Evolutionary conservation across 345 rosid species (phyloP), one percentile per base, ranked within the genome.

Genomic region (Lumnitzera racemosa): DNA sequence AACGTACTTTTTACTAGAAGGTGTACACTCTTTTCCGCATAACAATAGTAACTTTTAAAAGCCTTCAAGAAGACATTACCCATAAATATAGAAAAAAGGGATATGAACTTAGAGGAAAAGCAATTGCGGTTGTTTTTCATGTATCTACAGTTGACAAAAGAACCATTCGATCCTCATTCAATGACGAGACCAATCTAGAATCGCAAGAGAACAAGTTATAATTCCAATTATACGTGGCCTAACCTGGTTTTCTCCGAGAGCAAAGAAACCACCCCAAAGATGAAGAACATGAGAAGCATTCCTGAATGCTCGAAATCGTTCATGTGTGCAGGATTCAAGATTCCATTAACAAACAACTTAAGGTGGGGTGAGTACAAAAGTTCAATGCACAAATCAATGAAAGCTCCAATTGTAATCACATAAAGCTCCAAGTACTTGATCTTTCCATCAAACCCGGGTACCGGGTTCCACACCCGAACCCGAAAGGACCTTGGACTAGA

Each of bases 241-340:
- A 50, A 92, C 98, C 96, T 89, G 7, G 90, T 82, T 75, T 81
- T 87, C 74, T 83, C 88, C 0, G 98, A 87, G 56, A 92, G 69
- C 76, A 92, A 58, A 57, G 80, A 17, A 31, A 87, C 69, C 48
- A 81, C 70, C 36, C 98, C 96, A 13, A 92, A 84, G 57, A 89
- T 59, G 53, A 92, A 85, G 78, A 92, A 89, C 98, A 92, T 92
- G 46, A 92, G 82, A 73, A 92, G 96, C 98, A 92, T 92, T 59
- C 96, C 98, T 0, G 94, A 78, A 56, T 92, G 98, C 79, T 92
- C 98, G 11, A 92, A 92, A 77, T 92, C 88, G 56, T 92, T 92
- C 89, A 92, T 78, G 75, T 92, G 96, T 12, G 78, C 68, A 13
- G 96, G 96, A 69, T 89, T 92, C 78, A 92, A 67, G 17, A 78